Evolutionary conservation across 2,329 filamentous ascomycete species (phyloP).

Genomic region (Xylariaceae sp.): DNA sequence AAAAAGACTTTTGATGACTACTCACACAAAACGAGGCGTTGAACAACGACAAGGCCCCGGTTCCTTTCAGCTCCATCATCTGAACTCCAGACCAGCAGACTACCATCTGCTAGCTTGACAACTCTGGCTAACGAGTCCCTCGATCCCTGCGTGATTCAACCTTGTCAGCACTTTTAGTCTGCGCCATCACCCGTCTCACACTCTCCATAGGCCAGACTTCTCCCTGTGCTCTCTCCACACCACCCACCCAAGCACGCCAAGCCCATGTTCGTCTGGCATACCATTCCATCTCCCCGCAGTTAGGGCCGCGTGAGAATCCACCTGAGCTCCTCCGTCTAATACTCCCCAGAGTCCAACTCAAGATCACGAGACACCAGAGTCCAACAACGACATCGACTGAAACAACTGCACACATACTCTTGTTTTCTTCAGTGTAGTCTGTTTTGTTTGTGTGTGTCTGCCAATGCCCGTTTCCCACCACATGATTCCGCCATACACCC

Average conservation of each 20-base stretch:
- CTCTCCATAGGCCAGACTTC: conserved; percentile 11
- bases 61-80: background rate
- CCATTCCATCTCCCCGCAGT: conserved; percentile 19
- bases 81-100: background rate
- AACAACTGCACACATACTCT: no score
- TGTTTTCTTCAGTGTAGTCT: no score
- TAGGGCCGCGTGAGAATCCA: conserved; percentile 12
- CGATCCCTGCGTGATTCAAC: conserved; percentile 12
- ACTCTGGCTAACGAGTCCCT: conserved; percentile 6
- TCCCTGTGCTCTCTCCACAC: conserved; percentile 8
- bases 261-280: background rate
- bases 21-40: background rate
- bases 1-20: background rate
- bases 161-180: conserved; percentile 13
- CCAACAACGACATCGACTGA: no score
- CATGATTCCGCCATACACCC: no score
- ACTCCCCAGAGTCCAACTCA: background rate
- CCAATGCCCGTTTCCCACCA: no score
- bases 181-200: background rate
- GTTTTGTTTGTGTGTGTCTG: no score
- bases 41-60: background rate
- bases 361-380: background rate
- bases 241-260: conserved; percentile 9
- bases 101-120: conserved; percentile 5
- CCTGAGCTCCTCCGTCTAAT: conserved; percentile 4